phyloP scores from a whole-genome alignment of 2,329 filamentous ascomycete genomes.

The Aphanocladium album region DNA sequence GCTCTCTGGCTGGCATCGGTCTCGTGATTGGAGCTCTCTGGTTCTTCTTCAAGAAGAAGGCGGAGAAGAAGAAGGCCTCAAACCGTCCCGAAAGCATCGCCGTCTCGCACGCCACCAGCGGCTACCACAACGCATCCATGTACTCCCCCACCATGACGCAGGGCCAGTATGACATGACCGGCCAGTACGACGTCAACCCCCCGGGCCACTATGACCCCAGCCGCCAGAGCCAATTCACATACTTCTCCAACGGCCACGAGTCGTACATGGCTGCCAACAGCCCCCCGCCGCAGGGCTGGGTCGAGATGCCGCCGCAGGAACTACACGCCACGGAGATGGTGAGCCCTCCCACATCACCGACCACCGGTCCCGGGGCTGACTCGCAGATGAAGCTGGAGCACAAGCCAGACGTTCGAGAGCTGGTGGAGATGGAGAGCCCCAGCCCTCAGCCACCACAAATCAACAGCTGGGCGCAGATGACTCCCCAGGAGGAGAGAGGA shows the following conservation, averaged over 20 bases:
- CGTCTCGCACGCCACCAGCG: neutral
- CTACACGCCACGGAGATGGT: neutral
- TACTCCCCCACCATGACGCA: slow-evolving; percentile 8
- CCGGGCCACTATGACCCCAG: neutral
- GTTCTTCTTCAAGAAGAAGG: neutral
- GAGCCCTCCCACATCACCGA: neutral
- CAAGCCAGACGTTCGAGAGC: neutral
- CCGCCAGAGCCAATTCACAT: slow-evolving; percentile 7
- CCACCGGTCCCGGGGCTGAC: neutral
- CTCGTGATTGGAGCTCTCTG: neutral
- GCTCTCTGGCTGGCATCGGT: neutral
- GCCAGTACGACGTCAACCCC: neutral
- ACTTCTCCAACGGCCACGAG: neutral
- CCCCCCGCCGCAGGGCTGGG: neutral
- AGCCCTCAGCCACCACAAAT: neutral
- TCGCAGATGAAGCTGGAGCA: neutral
- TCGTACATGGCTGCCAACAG: neutral
- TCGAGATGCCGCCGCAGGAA: slow-evolving; percentile 5
- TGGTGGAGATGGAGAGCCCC: slow-evolving; percentile 7
- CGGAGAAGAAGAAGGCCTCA: neutral
- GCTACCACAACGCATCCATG: neutral
- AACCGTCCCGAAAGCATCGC: neutral
- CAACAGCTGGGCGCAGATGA: neutral
- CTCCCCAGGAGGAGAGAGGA: neutral
- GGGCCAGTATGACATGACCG: neutral